Percentiles rank a stretch among this genome's conserved stretches.
Conservation (phyloP, 2,329 filamentous ascomycete species). For the Pyrenochaeta sp. region DNA sequence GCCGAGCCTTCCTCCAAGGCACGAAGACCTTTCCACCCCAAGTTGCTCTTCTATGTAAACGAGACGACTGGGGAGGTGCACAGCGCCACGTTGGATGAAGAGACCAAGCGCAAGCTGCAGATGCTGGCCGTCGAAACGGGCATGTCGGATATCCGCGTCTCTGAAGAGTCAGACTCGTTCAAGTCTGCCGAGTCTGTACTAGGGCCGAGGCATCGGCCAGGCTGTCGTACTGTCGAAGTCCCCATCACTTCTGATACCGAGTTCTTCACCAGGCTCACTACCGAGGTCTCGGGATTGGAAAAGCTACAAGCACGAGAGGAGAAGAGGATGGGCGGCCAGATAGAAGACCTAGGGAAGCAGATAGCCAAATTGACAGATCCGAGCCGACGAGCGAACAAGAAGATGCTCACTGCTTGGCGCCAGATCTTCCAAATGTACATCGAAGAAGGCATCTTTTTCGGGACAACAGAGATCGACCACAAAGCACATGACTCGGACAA, state of each 20-base stretch:
- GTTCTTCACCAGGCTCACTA: slow-evolving; percentile 80
- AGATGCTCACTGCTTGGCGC: slow-evolving; percentile 78
- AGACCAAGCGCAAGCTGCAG: slow-evolving; percentile 71
- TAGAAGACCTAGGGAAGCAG: slow-evolving; percentile 69
- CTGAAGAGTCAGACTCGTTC: slow-evolving; percentile 35
- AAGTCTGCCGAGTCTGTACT: slow-evolving; percentile 7
- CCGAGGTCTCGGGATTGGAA: slow-evolving; percentile 74
- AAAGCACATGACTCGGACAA: slow-evolving; percentile 71
- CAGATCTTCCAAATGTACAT: slow-evolving; percentile 84
- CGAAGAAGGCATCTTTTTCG: slow-evolving; percentile 83
- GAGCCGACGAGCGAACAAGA: slow-evolving; percentile 65
- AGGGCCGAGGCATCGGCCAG: slow-evolving; percentile 17
- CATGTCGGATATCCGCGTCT: slow-evolving; percentile 50
- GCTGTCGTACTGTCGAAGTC: slow-evolving; percentile 69
- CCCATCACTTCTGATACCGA: slow-evolving; percentile 78
- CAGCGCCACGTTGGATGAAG: slow-evolving; percentile 71
- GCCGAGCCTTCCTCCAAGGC: slow-evolving; percentile 13
- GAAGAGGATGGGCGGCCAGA: slow-evolving; percentile 68
- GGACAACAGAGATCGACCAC: slow-evolving; percentile 74
- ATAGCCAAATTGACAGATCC: slow-evolving; percentile 72
- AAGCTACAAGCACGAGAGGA: slow-evolving; percentile 73
- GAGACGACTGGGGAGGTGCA: slow-evolving; percentile 71
- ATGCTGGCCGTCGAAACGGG: slow-evolving; percentile 63
- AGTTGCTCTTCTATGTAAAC: slow-evolving; percentile 74
- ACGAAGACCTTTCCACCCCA: slow-evolving; percentile 65